These are phyloP conservation scores for Gracilaria domingensis DNA, from an alignment of 23 red algal genomes.

Conservation along the genomic window DNA sequence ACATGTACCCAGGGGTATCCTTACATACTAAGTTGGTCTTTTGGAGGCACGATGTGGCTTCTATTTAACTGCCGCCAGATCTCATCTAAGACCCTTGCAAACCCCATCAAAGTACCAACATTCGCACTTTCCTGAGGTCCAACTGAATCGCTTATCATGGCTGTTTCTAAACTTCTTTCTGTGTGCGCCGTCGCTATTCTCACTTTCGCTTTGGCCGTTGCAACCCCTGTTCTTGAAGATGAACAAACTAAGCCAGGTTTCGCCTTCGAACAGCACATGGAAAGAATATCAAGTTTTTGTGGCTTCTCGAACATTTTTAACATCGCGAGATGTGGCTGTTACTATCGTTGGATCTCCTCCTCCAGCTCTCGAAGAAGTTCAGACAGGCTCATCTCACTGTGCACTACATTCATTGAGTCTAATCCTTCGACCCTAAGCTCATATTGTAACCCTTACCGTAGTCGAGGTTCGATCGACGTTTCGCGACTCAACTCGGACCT, in stretches of 20 bases:
- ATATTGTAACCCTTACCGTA: neutral
- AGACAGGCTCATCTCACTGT: neutral
- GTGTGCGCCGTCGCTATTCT: neutral
- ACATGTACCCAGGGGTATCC: no score
- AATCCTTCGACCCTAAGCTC: neutral
- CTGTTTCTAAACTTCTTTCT: neutral
- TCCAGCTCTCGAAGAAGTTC: neutral
- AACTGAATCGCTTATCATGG: no score
- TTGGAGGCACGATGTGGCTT: no score
- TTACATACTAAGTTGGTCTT: no score
- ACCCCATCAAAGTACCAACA: no score
- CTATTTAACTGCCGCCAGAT: no score
- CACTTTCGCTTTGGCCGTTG: neutral
- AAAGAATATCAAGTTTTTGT: neutral
- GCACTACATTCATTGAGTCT: neutral
- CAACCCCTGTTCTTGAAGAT: neutral
- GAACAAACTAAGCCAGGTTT: neutral
- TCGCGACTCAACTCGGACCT: neutral
- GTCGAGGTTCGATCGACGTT: neutral
- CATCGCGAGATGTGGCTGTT: neutral
- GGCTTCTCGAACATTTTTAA: neutral
- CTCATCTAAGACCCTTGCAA: no score
- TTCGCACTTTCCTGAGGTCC: no score
- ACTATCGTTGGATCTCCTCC: neutral
- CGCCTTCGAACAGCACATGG: neutral